These are phyloP conservation scores for Auricularia heimuer DNA, from an alignment of 768 basidiomycete genomes.

Conservation along the genomic window DNA sequence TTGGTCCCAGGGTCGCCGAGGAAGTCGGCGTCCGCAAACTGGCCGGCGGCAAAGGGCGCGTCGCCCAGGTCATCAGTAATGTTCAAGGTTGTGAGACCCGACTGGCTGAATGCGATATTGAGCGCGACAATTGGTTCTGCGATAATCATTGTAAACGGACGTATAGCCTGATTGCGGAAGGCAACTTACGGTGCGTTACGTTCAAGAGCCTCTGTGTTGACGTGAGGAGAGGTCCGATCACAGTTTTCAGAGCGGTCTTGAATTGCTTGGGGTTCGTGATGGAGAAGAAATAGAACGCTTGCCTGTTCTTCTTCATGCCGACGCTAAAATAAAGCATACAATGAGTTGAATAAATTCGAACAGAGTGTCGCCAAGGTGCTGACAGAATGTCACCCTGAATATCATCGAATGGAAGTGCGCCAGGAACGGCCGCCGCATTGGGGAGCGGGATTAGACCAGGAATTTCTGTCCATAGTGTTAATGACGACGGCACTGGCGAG, in stretches of 20 bases:
- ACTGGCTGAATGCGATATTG: conserved; percentile 8
- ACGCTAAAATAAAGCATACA: conserved; percentile 27
- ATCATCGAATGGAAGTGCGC: not conserved
- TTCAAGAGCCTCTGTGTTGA: not conserved
- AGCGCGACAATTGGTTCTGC: conserved; percentile 7
- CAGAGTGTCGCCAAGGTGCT: not conserved
- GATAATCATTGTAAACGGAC: not conserved
- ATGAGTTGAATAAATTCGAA: not conserved
- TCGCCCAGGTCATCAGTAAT: conserved; percentile 8
- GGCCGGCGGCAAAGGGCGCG: conserved; percentile 1
- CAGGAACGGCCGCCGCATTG: not conserved
- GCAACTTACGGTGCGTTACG: not conserved
- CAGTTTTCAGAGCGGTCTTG: conserved; percentile 15
- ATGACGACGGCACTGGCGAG: too few species aligned
- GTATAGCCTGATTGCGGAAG: not conserved
- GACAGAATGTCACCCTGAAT: not conserved
- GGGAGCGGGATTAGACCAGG: not conserved
- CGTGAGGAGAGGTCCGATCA: not conserved
- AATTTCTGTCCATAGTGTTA: not conserved
- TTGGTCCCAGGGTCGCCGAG: conserved; percentile 10
- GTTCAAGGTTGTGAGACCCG: conserved; percentile 8
- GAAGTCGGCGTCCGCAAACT: conserved; percentile 5
- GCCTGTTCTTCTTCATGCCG: conserved; percentile 46
- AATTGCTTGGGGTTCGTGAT: conserved; percentile 36
- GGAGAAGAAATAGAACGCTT: conserved; percentile 43